A percentile compares a stretch with the other conserved stretches of the same genome.
Conservation (phyloP, 768 basidiomycete species). For the Kwoniella bestiolae region DNA sequence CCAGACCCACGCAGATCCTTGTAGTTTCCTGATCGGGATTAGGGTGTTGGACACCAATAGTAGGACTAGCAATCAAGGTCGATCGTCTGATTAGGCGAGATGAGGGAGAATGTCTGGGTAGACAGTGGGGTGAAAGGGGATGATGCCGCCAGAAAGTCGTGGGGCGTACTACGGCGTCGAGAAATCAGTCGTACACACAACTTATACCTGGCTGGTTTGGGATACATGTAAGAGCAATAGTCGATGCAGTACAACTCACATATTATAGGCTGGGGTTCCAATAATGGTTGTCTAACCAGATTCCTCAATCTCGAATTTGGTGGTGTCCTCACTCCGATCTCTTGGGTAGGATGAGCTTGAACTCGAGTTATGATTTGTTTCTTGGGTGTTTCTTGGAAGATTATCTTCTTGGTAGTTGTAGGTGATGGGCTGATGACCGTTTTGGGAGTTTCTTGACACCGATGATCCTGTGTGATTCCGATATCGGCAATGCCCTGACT, state of each 20-base stretch:
- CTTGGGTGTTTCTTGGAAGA: not conserved
- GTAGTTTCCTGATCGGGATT: constrained; percentile 27
- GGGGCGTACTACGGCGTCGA: constrained; percentile 24
- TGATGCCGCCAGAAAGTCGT: constrained; percentile 31
- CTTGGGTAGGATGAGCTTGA: not conserved
- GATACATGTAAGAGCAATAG: too few relatives aligned
- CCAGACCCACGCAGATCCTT: constrained; percentile 20
- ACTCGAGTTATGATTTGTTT: constrained; percentile 2
- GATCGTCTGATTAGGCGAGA: constrained; percentile 21
- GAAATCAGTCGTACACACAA: too few relatives aligned
- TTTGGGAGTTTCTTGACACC: not conserved
- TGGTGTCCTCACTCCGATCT: constrained; percentile 4
- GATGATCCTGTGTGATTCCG: not conserved
- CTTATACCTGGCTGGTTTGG: too few relatives aligned
- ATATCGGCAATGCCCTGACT: not conserved
- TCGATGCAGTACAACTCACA: constrained; percentile 3
- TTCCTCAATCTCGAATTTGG: constrained; percentile 12
- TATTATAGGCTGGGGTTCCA: constrained; percentile 13
- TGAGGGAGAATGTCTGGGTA: constrained; percentile 22
- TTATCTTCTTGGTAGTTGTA: not conserved
- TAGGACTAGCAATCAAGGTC: constrained; percentile 22
- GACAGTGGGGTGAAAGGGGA: constrained; percentile 21
- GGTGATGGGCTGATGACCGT: not conserved
- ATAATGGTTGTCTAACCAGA: constrained; percentile 2
- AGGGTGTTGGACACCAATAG: constrained; percentile 20